Conservation (phyloP, 2,329 filamentous ascomycete species). For the Colletotrichum paranaense region DNA sequence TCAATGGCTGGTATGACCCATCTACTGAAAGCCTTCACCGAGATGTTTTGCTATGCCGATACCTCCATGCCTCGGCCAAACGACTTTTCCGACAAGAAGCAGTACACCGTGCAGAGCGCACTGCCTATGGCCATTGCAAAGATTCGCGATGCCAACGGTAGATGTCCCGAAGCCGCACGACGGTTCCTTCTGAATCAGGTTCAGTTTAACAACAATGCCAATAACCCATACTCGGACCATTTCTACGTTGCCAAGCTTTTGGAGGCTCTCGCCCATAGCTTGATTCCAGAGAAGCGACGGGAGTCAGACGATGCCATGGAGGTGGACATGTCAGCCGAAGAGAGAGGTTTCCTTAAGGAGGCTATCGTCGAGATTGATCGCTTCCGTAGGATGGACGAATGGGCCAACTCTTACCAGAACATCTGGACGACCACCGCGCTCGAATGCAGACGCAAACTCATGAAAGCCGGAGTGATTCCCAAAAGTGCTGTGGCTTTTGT, state of each 20-base stretch:
- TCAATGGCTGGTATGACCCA: constrained; percentile 86
- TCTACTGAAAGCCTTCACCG: constrained; percentile 85
- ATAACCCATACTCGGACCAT: constrained; percentile 89
- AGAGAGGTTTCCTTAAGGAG: constrained; percentile 61
- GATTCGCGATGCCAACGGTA: constrained; percentile 79
- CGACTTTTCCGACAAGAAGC: constrained; percentile 87
- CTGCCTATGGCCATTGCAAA: constrained; percentile 85
- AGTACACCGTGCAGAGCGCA: constrained; percentile 85
- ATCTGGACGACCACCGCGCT: constrained; percentile 72
- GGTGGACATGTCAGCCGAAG: constrained; percentile 47
- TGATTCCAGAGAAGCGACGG: constrained; percentile 58
- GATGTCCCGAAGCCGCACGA: constrained; percentile 82
- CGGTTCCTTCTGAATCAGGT: constrained; percentile 90
- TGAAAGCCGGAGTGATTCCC: constrained; percentile 73
- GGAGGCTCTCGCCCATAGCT: constrained; percentile 66
- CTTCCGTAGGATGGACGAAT: constrained; percentile 75
- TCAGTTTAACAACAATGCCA: constrained; percentile 93
- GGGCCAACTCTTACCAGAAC: constrained; percentile 76
- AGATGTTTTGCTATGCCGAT: constrained; percentile 86
- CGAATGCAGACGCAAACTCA: constrained; percentile 70
- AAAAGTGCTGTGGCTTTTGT: constrained; percentile 66
- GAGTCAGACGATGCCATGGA: constrained; percentile 53
- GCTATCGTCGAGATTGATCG: constrained; percentile 74
- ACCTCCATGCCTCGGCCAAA: constrained; percentile 87
- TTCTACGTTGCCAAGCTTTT: constrained; percentile 89